Evolutionary conservation across 106 monocot genomes (phyloP).

Genomic region (Allium cepa): DNA sequence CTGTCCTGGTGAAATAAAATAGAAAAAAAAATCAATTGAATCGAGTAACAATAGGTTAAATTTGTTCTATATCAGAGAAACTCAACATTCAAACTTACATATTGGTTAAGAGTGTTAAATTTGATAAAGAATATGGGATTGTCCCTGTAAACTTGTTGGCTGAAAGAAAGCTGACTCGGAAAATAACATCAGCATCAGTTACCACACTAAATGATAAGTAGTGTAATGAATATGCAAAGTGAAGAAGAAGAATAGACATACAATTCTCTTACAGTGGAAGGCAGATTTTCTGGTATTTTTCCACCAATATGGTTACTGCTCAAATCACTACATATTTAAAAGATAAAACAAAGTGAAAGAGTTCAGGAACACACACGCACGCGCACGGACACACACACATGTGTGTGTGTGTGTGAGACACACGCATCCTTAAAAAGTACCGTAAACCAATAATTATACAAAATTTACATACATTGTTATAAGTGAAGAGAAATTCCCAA

Average conservation of each 20-base stretch:
- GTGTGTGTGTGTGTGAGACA: no score
- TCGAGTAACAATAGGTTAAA: not conserved
- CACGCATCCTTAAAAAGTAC: no score
- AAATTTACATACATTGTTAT: conserved; percentile 46
- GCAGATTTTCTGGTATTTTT: conserved; percentile 68
- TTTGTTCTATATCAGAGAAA: no score
- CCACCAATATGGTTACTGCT: conserved; percentile 95
- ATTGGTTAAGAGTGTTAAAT: conserved; percentile 44
- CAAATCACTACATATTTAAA: conserved; percentile 40
- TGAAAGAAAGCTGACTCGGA: conserved; percentile 62
- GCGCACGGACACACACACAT: no score
- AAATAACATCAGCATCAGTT: not conserved
- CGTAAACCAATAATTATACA: no score
- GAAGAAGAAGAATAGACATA: conserved; percentile 31
- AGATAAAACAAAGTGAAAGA: no score
- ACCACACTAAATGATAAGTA: not conserved
- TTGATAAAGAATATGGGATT: conserved; percentile 62
- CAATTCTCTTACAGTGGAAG: conserved; percentile 60
- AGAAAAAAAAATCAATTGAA: not conserved
- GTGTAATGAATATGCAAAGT: not conserved
- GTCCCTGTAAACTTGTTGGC: conserved; percentile 68
- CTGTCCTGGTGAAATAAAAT: conserved; percentile 37
- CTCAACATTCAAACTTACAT: conserved; percentile 32
- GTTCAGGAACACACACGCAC: no score
- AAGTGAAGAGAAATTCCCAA: conserved; percentile 66